Conservation (phyloP, 768 basidiomycete species). For the Amyloporia xantha region DNA sequence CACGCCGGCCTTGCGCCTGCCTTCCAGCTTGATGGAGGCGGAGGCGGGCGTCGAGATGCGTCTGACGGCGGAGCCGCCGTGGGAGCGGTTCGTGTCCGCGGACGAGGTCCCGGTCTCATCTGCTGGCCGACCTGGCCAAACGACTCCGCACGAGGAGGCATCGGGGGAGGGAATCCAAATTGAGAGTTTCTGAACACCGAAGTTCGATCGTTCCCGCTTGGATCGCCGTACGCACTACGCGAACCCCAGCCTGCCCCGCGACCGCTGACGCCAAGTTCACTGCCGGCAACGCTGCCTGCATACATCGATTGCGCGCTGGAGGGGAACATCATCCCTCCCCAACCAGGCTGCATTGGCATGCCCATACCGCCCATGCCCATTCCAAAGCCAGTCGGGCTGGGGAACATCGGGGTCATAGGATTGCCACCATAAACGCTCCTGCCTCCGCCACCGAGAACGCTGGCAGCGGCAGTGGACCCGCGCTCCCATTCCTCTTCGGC, state of each 20-base stretch:
- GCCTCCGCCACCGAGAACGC: slow-evolving; percentile 42
- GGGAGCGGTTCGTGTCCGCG: slow-evolving; percentile 27
- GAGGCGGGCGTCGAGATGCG: slow-evolving; percentile 9
- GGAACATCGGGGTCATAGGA: slow-evolving; percentile 23
- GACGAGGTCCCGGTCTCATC: slow-evolving; percentile 16
- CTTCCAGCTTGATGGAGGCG: slow-evolving; percentile 31
- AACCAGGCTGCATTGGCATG: slow-evolving; percentile 22
- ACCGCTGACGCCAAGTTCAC: slow-evolving; percentile 27
- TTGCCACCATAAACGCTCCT: slow-evolving; percentile 25
- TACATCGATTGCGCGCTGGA: slow-evolving; percentile 48
- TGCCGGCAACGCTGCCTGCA: slow-evolving; percentile 58
- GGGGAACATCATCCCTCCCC: slow-evolving; percentile 42
- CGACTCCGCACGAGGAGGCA: slow-evolving; percentile 10
- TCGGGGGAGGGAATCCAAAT: slow-evolving; percentile 2
- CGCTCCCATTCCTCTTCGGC: slow-evolving; percentile 94
- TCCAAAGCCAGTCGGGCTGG: slow-evolving; percentile 19
- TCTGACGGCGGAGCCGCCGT: slow-evolving; percentile 16
- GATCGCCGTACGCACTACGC: slow-evolving; percentile 66
- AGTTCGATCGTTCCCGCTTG: slow-evolving; percentile 23
- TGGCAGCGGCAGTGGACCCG: slow-evolving; percentile 46
- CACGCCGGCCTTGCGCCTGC: slow-evolving; percentile 10
- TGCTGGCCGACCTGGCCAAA: slow-evolving; percentile 7
- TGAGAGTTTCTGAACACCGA: slow-evolving; percentile 18
- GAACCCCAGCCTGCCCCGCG: slow-evolving; percentile 41
- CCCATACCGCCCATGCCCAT: slow-evolving; percentile 33